phyloP scores from a whole-genome alignment of 306 rosid species.

The Vicia sativa region DNA sequence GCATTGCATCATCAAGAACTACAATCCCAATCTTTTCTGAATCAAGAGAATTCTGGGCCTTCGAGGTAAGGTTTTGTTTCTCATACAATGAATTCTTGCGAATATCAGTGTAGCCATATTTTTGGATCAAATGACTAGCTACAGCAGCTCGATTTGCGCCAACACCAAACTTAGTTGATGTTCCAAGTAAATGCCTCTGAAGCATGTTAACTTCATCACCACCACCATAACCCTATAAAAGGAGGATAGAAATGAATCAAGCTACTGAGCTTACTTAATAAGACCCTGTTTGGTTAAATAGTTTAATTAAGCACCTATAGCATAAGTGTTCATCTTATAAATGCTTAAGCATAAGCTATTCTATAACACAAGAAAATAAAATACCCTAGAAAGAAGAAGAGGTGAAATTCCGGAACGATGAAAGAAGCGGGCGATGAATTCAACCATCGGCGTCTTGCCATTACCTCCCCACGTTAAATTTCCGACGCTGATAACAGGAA shows the following conservation, averaged over 20 bases:
- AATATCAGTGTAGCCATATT: conserved; percentile 66
- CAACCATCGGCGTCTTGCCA: conserved; percentile 37
- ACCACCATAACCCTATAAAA: conserved; percentile 85
- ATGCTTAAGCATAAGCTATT: too few species aligned
- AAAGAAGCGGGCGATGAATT: too few species aligned
- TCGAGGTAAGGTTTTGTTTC: conserved; percentile 33
- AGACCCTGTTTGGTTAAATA: neutral
- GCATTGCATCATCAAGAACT: conserved; percentile 94
- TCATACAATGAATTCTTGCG: conserved; percentile 37
- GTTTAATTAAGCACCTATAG: too few species aligned
- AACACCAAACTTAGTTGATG: conserved; percentile 68
- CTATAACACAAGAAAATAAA: too few species aligned
- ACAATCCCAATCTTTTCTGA: conserved; percentile 63
- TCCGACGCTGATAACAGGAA: conserved; percentile 85
- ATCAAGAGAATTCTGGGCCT: conserved; percentile 35
- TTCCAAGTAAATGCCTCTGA: conserved; percentile 71
- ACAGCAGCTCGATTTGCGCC: conserved; percentile 72
- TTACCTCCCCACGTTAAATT: conserved; percentile 98
- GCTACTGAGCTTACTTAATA: conserved; percentile 8
- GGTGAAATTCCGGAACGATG: conserved; percentile 54
- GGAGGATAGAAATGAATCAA: conserved; percentile 27
- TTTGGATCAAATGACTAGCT: conserved; percentile 56
- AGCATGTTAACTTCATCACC: conserved; percentile 97
- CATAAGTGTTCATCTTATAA: too few species aligned
- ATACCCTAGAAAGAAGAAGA: conserved; percentile 15